A percentile compares a stretch with the other conserved stretches of the same genome.
These are phyloP conservation scores for Globisporangium takayamanum DNA, from an alignment of 352 stramenopile species.

Conservation along the genomic window DNA sequence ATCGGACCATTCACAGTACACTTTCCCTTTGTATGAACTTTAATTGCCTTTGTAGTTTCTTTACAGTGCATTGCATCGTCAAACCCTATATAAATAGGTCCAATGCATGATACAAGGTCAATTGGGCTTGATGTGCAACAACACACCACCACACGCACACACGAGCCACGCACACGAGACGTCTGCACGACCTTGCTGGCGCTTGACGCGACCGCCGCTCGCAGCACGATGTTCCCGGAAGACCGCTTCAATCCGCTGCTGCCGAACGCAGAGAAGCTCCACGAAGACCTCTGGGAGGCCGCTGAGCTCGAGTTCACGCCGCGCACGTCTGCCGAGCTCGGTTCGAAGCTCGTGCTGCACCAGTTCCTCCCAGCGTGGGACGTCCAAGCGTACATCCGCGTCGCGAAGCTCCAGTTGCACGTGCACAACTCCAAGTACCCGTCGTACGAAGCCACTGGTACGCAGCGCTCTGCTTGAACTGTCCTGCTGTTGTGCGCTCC, in stretches of 20 bases:
- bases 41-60: too few relatives aligned
- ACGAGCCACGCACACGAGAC: too few relatives aligned
- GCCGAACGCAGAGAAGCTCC: conserved; percentile 61
- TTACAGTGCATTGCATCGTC: too few relatives aligned
- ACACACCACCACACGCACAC: too few relatives aligned
- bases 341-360: conserved; percentile 64
- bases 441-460: conserved; percentile 68
- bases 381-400: conserved; percentile 78
- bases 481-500: too few relatives aligned
- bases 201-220: not conserved
- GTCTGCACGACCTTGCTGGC: not conserved
- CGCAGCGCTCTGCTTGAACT: not conserved
- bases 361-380: conserved; percentile 84
- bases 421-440: conserved; percentile 86
- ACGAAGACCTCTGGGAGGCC: conserved; percentile 51
- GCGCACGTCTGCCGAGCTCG: conserved; percentile 63
- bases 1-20: not conserved
- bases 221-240: conserved; percentile 55
- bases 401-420: conserved; percentile 66
- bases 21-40: too few relatives aligned
- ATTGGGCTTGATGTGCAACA: too few relatives aligned
- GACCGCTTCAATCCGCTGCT: conserved; percentile 78
- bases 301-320: conserved; percentile 50
- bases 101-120: too few relatives aligned
- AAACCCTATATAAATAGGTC: too few relatives aligned